Evolutionary conservation across 148 eudicot species (phyloP), one percentile per base, ranked within the genome.

Genomic region (Polygonum maritimum): DNA sequence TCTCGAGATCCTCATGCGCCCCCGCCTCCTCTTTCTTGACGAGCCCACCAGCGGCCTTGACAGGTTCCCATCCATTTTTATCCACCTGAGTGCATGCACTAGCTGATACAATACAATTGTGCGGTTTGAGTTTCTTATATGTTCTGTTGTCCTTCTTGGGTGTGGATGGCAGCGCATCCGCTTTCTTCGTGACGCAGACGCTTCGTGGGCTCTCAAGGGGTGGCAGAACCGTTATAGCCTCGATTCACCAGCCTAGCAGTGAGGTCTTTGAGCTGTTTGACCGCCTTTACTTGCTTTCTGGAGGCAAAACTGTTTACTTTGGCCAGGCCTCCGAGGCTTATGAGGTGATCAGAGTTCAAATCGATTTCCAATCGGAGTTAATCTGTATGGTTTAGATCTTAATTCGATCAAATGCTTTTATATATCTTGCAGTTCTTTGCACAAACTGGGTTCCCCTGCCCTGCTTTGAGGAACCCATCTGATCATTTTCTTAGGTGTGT

Each of bases 11-110:
- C 90, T 95, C 26, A 95, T 91, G 97, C 83, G 99, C 57, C 99
- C 99, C 1, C 81, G 97, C 16, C 77, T 95, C 41, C 96, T 95
- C 48, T 95, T 95, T 77, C 97, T 95, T 6, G 99, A 95, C 71
- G 99, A 95, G 83, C 99, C 99, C 9, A 95, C 99, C 1, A 92
- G 96, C 73, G 99, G 99, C 19, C 97, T 95, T 31, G 99, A 95
- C 84, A 95, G 98, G 98, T 91, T 16, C 21, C 31, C 31, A 26
- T 26, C 31, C 31, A 26, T 26, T 26, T 26, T 26, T 26, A 26
- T 26, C 31, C 31, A 26, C 1, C 31, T 26, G 31, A 26, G 31
- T 26, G 31, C 31, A 1, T 26, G 31, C 31, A 26, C 31, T 26
- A 26, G 19, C 12, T 33, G 33, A 41, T 35, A 22, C 48, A 57